A percentile compares a stretch with the other conserved stretches of the same genome.
Evolutionary conservation across 2,329 filamentous ascomycete species (phyloP).

Genomic region (Epichloe gansuensis): DNA sequence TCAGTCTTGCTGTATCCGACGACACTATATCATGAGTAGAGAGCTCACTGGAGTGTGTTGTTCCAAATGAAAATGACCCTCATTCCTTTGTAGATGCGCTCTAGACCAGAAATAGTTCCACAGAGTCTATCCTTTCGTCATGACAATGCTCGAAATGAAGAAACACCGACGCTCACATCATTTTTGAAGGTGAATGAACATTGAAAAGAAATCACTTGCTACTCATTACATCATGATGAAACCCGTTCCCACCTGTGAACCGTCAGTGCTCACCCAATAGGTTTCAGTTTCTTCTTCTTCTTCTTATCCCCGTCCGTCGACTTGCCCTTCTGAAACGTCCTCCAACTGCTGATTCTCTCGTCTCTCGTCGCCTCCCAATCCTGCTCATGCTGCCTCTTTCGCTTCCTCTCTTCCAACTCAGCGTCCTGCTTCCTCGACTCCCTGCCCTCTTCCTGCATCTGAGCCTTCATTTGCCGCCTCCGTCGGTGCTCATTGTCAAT

Average conservation of each 20-base stretch:
- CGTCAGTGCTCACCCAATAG: constrained; percentile 35
- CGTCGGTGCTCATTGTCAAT: constrained; percentile 84
- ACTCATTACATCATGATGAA: constrained; percentile 1
- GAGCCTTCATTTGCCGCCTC: constrained; percentile 74
- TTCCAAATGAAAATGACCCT: no score
- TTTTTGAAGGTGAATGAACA: neutral
- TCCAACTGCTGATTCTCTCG: constrained; percentile 84
- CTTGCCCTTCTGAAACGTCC: constrained; percentile 73
- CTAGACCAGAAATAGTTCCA: no score
- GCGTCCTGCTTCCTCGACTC: constrained; percentile 78
- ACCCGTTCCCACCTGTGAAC: neutral
- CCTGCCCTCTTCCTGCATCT: constrained; percentile 92
- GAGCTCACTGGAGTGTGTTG: no score
- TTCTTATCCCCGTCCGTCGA: constrained; percentile 40
- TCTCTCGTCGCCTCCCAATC: constrained; percentile 92
- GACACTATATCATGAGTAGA: no score
- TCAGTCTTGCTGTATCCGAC: no score
- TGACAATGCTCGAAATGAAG: no score
- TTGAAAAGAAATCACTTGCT: neutral
- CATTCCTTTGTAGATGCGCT: no score
- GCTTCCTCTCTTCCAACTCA: constrained; percentile 66
- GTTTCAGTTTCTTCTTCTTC: constrained; percentile 61
- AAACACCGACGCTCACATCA: no score
- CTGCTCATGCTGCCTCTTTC: constrained; percentile 83
- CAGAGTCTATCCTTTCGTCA: no score